A percentile compares a stretch with the other conserved stretches of the same genome.
Evolutionary conservation across 768 basidiomycete species (phyloP).

Genomic region (Xerocomellus chrysenteron): DNA sequence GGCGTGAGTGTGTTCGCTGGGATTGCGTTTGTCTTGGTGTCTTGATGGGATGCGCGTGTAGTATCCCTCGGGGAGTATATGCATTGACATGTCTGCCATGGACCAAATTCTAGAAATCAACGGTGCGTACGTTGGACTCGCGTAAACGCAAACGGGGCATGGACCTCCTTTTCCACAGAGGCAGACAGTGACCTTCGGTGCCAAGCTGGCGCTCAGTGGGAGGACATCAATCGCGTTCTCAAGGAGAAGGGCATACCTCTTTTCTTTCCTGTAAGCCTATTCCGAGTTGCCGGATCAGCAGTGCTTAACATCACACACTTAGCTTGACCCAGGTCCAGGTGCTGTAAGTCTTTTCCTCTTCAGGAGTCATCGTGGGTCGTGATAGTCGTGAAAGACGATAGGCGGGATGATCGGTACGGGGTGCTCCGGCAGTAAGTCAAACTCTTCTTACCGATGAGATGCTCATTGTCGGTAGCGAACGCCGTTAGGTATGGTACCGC

Average conservation of each 20-base stretch:
- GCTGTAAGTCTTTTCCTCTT: constrained; percentile 44
- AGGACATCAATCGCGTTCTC: constrained; percentile 70
- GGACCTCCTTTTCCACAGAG: constrained; percentile 39
- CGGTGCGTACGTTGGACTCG: constrained; percentile 35
- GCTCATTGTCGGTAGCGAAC: constrained; percentile 48
- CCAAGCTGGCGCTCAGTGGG: constrained; percentile 77
- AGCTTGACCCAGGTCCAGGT: constrained; percentile 74
- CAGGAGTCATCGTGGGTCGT: neutral
- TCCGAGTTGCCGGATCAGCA: neutral
- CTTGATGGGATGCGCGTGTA: constrained; percentile 16
- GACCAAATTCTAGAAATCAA: constrained; percentile 60
- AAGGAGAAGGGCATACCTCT: constrained; percentile 69
- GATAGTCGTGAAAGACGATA: constrained; percentile 53
- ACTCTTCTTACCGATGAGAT: neutral
- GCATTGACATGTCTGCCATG: constrained; percentile 67
- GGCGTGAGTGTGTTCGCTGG: constrained; percentile 46
- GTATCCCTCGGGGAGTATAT: constrained; percentile 56
- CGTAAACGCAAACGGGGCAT: neutral
- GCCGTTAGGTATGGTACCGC: constrained; percentile 87
- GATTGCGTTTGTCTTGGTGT: neutral
- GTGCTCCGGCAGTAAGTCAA: constrained; percentile 72
- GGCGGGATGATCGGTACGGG: constrained; percentile 90
- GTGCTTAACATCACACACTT: neutral
- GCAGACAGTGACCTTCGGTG: constrained; percentile 72
- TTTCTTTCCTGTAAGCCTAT: constrained; percentile 74